Evolutionary conservation across 2,329 filamentous ascomycete species (phyloP).

Genomic region (Escovopsis sp.): DNA sequence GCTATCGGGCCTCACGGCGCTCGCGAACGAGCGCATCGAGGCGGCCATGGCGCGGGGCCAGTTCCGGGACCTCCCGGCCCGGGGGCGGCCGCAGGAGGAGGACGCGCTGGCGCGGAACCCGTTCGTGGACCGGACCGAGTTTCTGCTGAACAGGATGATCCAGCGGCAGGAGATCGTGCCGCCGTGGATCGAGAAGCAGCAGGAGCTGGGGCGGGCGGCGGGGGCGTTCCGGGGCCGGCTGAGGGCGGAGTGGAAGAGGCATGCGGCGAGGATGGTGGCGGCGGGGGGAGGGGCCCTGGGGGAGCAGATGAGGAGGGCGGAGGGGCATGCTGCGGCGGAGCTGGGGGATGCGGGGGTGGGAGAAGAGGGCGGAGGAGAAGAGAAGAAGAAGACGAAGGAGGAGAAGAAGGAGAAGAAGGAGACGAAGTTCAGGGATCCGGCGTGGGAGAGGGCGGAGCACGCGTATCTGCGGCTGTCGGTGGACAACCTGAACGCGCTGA

Average conservation of each 20-base stretch:
- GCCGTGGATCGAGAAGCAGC: conserved; percentile 98
- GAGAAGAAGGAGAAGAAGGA: neutral
- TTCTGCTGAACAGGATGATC: conserved; percentile 98
- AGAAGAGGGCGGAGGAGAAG: neutral
- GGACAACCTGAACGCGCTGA: conserved; percentile 61
- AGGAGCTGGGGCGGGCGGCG: conserved; percentile 61
- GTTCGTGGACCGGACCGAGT: conserved; percentile 91
- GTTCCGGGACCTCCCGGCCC: conserved; percentile 60
- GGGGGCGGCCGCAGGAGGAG: conserved; percentile 67
- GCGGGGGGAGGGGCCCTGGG: conserved; percentile 61
- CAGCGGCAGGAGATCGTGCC: conserved; percentile 90
- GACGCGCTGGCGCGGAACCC: conserved; percentile 73
- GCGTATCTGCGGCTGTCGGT: conserved; percentile 67
- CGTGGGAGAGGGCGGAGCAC: conserved; percentile 59
- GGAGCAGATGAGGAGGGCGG: conserved; percentile 56
- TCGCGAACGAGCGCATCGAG: conserved; percentile 87
- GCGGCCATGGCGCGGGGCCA: conserved; percentile 85
- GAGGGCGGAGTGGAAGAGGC: conserved; percentile 69
- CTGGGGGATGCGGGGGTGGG: conserved; percentile 23
- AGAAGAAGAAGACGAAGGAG: neutral
- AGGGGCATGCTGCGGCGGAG: conserved; percentile 65
- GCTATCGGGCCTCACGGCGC: conserved; percentile 60
- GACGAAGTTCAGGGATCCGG: conserved; percentile 52
- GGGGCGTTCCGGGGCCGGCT: conserved; percentile 59
- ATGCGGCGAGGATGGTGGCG: conserved; percentile 66